A percentile compares a stretch with the other conserved stretches of the same genome.
Conservation (phyloP, 805 yeast species). For the Ogataea trehaloabstinens region DNA sequence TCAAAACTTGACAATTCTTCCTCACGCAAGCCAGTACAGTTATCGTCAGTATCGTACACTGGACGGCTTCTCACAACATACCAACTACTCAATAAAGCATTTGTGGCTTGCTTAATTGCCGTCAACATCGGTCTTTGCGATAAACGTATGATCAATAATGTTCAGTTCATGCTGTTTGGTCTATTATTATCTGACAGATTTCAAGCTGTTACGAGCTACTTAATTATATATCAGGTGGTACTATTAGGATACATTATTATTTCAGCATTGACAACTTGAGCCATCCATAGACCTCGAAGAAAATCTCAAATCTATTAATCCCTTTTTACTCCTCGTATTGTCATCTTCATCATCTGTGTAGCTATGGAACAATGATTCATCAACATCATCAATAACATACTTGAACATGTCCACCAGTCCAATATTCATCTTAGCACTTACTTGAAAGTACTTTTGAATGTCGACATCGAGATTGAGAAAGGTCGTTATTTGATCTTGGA, state of each 20-base stretch:
- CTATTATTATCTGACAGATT: slow-evolving; percentile 1
- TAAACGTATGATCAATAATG: slow-evolving; percentile 1
- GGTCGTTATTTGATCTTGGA: slow-evolving; percentile 20
- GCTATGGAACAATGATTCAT: slow-evolving; percentile 26
- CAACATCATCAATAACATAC: slow-evolving; percentile 27
- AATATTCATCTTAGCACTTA: slow-evolving; percentile 72
- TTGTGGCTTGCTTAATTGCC: slow-evolving; percentile 4
- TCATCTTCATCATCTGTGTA: slow-evolving; percentile 14
- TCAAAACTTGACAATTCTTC: slow-evolving; percentile 3
- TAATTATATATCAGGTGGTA: slow-evolving; percentile 3
- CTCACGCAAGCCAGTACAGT: neutral
- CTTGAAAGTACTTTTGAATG: slow-evolving; percentile 31
- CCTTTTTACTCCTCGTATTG: slow-evolving; percentile 10
- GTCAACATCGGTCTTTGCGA: slow-evolving; percentile 6
- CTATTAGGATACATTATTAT: slow-evolving; percentile 1
- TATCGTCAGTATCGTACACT: neutral
- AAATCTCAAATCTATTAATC: slow-evolving; percentile 25
- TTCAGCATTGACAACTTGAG: slow-evolving; percentile 22
- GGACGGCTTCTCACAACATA: neutral
- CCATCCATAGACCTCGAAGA: slow-evolving; percentile 5
- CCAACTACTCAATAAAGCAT: neutral
- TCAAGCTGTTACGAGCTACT: neutral
- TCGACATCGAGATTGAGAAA: slow-evolving; percentile 23
- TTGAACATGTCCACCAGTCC: slow-evolving; percentile 52
- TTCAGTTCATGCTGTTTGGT: slow-evolving; percentile 8